Conservation (phyloP, 2,329 filamentous ascomycete species). For the Paecilomyces dactylethromorphus region DNA sequence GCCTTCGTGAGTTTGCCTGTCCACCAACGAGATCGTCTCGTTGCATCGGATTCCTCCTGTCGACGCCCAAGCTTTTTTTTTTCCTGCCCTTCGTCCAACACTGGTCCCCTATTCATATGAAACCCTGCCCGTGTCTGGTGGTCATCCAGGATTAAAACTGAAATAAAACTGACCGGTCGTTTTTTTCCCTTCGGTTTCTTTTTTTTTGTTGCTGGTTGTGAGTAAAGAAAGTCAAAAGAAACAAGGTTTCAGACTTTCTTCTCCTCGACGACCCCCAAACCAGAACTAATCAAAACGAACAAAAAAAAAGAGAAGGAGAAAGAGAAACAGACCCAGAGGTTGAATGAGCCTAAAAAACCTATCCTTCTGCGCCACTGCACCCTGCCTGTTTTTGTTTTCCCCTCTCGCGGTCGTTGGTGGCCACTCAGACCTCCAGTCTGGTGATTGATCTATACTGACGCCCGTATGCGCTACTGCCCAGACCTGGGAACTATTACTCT, state of each 20-base stretch:
- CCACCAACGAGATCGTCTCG: neutral
- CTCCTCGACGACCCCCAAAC: neutral
- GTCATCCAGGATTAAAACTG: too few species aligned
- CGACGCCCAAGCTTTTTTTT: slow-evolving; percentile 1
- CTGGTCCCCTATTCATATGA: too few species aligned
- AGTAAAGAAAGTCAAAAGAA: too few species aligned
- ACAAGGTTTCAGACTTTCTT: neutral
- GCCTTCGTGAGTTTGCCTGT: neutral
- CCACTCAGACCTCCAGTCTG: neutral
- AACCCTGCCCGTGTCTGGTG: too few species aligned
- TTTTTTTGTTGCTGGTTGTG: neutral
- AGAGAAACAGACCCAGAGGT: neutral
- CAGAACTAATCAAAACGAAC: neutral
- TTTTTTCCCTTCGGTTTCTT: slow-evolving; percentile 9
- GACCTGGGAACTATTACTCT: slow-evolving; percentile 5
- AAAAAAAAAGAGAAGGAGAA: neutral
- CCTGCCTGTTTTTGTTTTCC: neutral
- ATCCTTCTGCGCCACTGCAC: neutral
- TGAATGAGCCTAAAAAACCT: neutral
- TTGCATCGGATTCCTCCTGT: neutral
- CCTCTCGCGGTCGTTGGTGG: neutral
- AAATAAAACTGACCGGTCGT: slow-evolving; percentile 1
- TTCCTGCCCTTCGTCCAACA: neutral
- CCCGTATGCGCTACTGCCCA: slow-evolving; percentile 14
- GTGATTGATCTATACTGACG: slow-evolving; percentile 15